Base-by-base conservation (phyloP, 1,284 basidiomycete genomes). In the Porodaedalea pini region DNA sequence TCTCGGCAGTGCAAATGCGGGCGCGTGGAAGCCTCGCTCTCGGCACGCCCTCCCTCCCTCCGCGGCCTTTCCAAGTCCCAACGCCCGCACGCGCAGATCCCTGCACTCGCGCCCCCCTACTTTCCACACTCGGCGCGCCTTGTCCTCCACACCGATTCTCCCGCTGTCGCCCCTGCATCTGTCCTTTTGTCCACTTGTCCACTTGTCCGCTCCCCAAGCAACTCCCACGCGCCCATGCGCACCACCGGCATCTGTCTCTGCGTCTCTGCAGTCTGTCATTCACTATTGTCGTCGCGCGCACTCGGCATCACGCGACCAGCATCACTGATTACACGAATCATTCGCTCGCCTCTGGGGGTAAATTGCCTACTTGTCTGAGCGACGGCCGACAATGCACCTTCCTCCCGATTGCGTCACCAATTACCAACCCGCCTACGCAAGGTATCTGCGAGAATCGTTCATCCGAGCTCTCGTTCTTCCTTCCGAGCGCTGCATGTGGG, bases 71-170 rank as follows among this genome's bases (percentile, higher is more conserved):
- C 27, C 21, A 47, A 23, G 13, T 32, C 31, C 45, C 31, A 23
- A 13, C 45, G 25, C 25, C 11, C 40, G 15, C 13, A 21, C 40
- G 10, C 25, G 25, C 44, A 34, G 32, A 45, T 45, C n/a, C n/a
- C n/a, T n/a, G 2, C 44, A 45, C 44, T 2, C n/a, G 8, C n/a
- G 23, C 10, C 21, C 19, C 7, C 10, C 25, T 23, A 29, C 25
- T 27, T 15, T 31, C 31, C 45, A 29, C 45, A 47, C 29, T 44
- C 45, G 45, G 45, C 25, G 45, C 25, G 25, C 25, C 45, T 47
- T 47, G 45, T 47, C 25, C 45, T 47, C 45, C 25, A n/a, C n/a
- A 27, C 45, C 25, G 29, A 47, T 47, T 47, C 45, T 47, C 45
- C 45, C 45, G 45, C 45, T 10, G 29, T 44, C 41, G 25, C 36